Percentiles rank a stretch among this genome's conserved stretches.
These are phyloP conservation scores for Nothophoma quercina DNA, from an alignment of 2,329 filamentous ascomycete genomes.

Conservation along the genomic window DNA sequence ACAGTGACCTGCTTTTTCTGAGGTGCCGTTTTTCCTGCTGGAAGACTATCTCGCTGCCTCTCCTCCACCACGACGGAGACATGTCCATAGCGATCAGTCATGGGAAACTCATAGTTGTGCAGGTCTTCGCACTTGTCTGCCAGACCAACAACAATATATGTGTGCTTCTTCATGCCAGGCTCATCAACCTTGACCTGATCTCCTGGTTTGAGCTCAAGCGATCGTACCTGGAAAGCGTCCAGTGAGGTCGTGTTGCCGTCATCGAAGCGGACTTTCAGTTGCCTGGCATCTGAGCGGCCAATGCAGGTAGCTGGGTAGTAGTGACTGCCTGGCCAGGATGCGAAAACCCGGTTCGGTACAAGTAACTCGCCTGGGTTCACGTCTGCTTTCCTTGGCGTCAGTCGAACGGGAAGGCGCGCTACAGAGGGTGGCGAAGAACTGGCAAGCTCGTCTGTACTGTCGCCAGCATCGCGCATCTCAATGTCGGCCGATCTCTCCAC, in stretches of 20 bases:
- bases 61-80: constrained; percentile 50
- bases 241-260: constrained; percentile 54
- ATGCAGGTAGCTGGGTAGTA: constrained; percentile 69
- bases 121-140: constrained; percentile 44
- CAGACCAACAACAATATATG: constrained; percentile 55
- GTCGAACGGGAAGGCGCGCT: constrained; percentile 23
- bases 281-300: constrained; percentile 52
- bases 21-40: constrained; percentile 21
- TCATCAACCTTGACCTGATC: constrained; percentile 59
- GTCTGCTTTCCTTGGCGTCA: constrained; percentile 5
- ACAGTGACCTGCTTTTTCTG: constrained; percentile 46
- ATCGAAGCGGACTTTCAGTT: constrained; percentile 58
- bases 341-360: constrained; percentile 63
- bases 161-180: constrained; percentile 53
- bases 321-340: constrained; percentile 63
- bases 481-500: constrained; percentile 19
- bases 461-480: constrained; percentile 30
- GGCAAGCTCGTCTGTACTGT: constrained; percentile 30
- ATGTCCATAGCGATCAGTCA: constrained; percentile 54
- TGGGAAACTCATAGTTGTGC: constrained; percentile 39
- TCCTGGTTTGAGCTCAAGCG: constrained; percentile 53
- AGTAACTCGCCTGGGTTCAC: constrained; percentile 32
- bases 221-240: constrained; percentile 49
- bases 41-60: constrained; percentile 51
- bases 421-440: constrained; percentile 25